Evolutionary conservation across 169 alveolate species (phyloP).

Genomic region (Plasmodium gonderi): DNA sequence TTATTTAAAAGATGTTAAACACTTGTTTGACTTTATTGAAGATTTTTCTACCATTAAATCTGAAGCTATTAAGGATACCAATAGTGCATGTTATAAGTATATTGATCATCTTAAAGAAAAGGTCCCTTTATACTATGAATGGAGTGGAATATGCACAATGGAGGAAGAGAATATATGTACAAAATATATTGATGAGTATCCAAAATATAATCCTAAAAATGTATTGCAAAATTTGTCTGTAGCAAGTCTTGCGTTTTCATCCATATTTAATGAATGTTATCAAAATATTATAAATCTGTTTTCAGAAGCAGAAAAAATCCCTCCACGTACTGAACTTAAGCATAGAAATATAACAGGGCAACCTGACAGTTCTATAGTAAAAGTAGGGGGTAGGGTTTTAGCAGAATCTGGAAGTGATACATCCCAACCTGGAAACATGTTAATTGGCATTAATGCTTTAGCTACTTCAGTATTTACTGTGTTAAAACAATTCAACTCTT

Average conservation of each 20-base stretch:
- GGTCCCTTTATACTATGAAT: constrained; percentile 26
- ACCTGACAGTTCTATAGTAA: background rate
- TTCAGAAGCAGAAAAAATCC: background rate
- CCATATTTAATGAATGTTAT: constrained; percentile 31
- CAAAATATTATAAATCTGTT: constrained; percentile 19
- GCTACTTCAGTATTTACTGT: background rate
- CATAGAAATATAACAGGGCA: background rate
- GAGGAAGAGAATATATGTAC: constrained; percentile 38
- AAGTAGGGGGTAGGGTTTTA: constrained; percentile 11
- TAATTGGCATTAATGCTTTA: constrained; percentile 7
- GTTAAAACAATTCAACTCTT: background rate
- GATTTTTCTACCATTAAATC: constrained; percentile 16
- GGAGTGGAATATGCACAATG: constrained; percentile 7
- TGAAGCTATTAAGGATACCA: constrained; percentile 23
- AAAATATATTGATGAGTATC: constrained; percentile 5
- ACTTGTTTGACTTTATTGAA: constrained; percentile 33
- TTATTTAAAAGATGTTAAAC: constrained; percentile 36
- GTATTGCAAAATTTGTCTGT: constrained; percentile 33
- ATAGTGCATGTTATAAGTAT: constrained; percentile 21
- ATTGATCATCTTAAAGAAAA: background rate
- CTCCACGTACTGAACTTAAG: constrained; percentile 17
- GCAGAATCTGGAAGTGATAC: background rate
- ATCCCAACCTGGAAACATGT: background rate
- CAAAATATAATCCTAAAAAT: constrained; percentile 12
- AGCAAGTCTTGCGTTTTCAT: constrained; percentile 29